These are phyloP conservation scores for Aspergillus tamarii DNA, from an alignment of 2,329 filamentous ascomycete genomes.

Conservation along the genomic window DNA sequence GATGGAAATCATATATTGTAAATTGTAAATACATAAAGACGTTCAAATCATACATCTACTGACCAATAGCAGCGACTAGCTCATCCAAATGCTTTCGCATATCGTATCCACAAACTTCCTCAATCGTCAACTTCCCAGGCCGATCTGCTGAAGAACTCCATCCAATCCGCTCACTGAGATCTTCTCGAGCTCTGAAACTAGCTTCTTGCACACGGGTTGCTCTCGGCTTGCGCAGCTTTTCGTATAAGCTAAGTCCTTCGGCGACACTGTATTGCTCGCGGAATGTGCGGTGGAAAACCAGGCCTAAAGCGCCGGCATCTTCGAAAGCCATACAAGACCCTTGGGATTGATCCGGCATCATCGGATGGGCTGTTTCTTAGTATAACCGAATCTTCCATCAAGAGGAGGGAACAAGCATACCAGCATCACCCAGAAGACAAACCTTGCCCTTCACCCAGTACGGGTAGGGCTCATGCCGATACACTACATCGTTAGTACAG, in stretches of 20 bases:
- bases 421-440: slow-evolving; percentile 35
- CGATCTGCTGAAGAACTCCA: slow-evolving; percentile 31
- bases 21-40: not conserved
- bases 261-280: slow-evolving; percentile 21
- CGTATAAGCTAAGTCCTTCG: slow-evolving; percentile 30
- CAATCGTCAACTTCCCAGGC: slow-evolving; percentile 36
- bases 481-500: slow-evolving; percentile 18
- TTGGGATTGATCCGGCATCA: slow-evolving; percentile 38
- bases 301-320: slow-evolving; percentile 44
- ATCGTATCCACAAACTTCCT: slow-evolving; percentile 38
- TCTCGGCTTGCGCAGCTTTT: slow-evolving; percentile 32
- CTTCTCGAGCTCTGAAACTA: slow-evolving; percentile 30
- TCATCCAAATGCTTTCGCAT: slow-evolving; percentile 14
- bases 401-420: slow-evolving; percentile 9
- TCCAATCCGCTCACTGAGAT: slow-evolving; percentile 35
- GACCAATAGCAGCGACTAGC: not conserved
- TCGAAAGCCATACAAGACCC: slow-evolving; percentile 47
- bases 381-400: not conserved
- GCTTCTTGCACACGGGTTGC: slow-evolving; percentile 36
- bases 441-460: slow-evolving; percentile 34
- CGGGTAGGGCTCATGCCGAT: slow-evolving; percentile 31
- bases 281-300: slow-evolving; percentile 37
- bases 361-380: slow-evolving; percentile 30
- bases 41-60: not conserved
- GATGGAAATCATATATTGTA: not conserved